These are phyloP conservation scores for Mycena floridula DNA, from an alignment of 768 basidiomycete species.

Conservation along the genomic window DNA sequence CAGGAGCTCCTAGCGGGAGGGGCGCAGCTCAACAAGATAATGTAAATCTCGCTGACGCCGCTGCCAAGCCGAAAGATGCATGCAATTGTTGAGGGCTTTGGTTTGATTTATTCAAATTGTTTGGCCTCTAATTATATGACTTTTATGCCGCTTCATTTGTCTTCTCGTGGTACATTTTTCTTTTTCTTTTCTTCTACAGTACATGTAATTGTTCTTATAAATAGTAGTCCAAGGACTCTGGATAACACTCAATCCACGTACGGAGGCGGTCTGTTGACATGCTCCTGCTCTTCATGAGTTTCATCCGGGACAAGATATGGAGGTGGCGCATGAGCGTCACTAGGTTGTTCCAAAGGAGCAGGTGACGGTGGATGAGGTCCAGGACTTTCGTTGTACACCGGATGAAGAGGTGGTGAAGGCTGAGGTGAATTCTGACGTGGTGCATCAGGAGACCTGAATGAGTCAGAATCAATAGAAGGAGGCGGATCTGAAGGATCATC, in stretches of 20 bases:
- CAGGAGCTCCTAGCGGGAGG: slow-evolving; percentile 50
- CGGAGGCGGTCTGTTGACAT: slow-evolving; percentile 53
- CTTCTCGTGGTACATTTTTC: slow-evolving; percentile 3
- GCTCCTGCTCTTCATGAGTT: slow-evolving; percentile 39
- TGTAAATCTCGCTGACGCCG: slow-evolving; percentile 68
- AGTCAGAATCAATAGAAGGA: slow-evolving; percentile 80
- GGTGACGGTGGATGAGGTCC: slow-evolving; percentile 24
- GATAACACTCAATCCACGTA: slow-evolving; percentile 47
- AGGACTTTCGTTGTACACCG: slow-evolving; percentile 23
- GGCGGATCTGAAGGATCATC: slow-evolving; percentile 88
- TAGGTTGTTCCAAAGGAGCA: slow-evolving; percentile 25
- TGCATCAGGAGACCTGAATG: slow-evolving; percentile 50
- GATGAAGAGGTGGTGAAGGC: slow-evolving; percentile 26
- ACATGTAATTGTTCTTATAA: slow-evolving; percentile 14
- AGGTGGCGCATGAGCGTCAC: slow-evolving; percentile 65
- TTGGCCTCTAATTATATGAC: no score
- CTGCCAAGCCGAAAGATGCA: slow-evolving; percentile 62
- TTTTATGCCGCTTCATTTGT: slow-evolving; percentile 2
- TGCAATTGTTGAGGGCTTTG: slow-evolving; percentile 65
- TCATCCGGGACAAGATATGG: slow-evolving; percentile 63
- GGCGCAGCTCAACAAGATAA: slow-evolving; percentile 45
- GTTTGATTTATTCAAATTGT: slow-evolving; percentile 4
- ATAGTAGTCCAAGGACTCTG: slow-evolving; percentile 3
- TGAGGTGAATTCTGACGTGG: slow-evolving; percentile 26
- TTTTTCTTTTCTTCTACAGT: slow-evolving; percentile 3